phyloP scores from a whole-genome alignment of 305 asterid species.

The Fraxinus xanthoxyloides region DNA sequence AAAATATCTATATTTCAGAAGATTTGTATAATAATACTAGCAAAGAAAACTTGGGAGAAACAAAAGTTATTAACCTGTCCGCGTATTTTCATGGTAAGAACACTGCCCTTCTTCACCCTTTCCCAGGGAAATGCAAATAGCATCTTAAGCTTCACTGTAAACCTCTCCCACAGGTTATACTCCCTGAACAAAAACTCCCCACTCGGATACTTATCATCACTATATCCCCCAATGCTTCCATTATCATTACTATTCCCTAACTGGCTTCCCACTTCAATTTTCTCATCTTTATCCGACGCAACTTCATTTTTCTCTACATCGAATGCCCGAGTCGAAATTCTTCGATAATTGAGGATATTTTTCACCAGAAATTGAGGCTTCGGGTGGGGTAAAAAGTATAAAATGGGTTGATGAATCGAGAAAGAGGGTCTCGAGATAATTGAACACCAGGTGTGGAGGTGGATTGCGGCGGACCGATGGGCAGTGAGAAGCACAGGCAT shows the following conservation, averaged over 20 bases:
- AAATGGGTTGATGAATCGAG: constrained; percentile 17
- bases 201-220: constrained; percentile 55
- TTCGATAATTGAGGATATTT: constrained; percentile 7
- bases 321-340: constrained; percentile 29
- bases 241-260: constrained; percentile 15
- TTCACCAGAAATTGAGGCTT: constrained; percentile 9
- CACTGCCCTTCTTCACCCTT: constrained; percentile 89
- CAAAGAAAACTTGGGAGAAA: neutral
- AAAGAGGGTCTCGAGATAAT: constrained; percentile 31
- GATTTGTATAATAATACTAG: neutral
- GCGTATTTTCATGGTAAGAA: constrained; percentile 77
- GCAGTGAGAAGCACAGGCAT: constrained; percentile 36
- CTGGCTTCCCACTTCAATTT: constrained; percentile 19
- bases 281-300: constrained; percentile 14
- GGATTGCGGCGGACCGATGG: constrained; percentile 30
- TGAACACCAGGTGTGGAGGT: constrained; percentile 44
- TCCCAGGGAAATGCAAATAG: constrained; percentile 84
- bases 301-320: constrained; percentile 33
- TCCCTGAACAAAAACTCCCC: constrained; percentile 77
- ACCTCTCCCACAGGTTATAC: constrained; percentile 55
- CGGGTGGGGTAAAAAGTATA: constrained; percentile 12
- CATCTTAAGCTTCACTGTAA: constrained; percentile 71
- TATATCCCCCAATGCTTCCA: constrained; percentile 28
- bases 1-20: neutral
- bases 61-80: constrained; percentile 61